These are phyloP conservation scores for Abortiporus biennis DNA, from an alignment of 1,284 basidiomycete genomes.

Conservation along the genomic window DNA sequence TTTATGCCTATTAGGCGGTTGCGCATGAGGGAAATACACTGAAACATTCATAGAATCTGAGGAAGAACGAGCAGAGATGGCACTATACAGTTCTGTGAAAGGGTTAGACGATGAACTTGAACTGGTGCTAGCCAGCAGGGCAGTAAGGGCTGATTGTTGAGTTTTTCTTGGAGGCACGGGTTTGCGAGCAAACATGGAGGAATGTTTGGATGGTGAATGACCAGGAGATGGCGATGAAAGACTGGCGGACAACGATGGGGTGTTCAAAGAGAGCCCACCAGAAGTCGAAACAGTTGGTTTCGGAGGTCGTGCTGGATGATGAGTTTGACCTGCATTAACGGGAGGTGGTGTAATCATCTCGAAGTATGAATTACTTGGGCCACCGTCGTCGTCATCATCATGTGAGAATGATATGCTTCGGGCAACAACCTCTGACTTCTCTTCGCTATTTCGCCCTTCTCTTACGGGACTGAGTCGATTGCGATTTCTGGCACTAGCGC, in stretches of 20 bases:
- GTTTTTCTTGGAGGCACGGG: conserved; percentile 37
- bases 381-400: conserved; percentile 18
- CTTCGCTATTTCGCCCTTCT: conserved; percentile 34
- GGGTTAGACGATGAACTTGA: conserved; percentile 39
- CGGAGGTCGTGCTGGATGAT: no score
- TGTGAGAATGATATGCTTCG: background rate
- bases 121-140: conserved; percentile 45
- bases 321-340: conserved; percentile 6
- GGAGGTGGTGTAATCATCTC: conserved; percentile 37
- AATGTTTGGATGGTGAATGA: background rate
- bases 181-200: conserved; percentile 41
- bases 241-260: no score
- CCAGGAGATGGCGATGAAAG: conserved; percentile 1
- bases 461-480: conserved; percentile 64
- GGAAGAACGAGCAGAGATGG: conserved; percentile 71
- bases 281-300: no score
- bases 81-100: conserved; percentile 76
- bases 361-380: conserved; percentile 33
- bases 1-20: conserved; percentile 47
- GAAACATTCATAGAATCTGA: conserved; percentile 60
- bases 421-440: conserved; percentile 19
- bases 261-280: no score
- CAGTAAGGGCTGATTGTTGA: conserved; percentile 66
- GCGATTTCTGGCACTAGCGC: conserved; percentile 33
- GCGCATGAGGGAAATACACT: conserved; percentile 86